phyloP scores from a whole-genome alignment of 257 asterid species.

The Hygrophila difformis region DNA sequence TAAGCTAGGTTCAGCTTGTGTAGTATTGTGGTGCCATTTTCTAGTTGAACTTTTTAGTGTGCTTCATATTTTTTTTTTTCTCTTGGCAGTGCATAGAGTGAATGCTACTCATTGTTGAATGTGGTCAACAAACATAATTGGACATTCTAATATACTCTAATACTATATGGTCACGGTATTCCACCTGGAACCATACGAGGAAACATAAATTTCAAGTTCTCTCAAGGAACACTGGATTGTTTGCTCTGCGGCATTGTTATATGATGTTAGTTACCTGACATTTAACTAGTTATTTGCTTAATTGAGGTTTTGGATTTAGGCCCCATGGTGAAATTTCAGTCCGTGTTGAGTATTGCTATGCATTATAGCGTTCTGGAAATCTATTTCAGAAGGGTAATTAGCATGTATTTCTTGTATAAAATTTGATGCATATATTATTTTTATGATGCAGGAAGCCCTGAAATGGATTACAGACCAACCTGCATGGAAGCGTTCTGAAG shows the following conservation, averaged over 20 bases:
- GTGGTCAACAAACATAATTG: background rate
- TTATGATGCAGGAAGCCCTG: slow-evolving; percentile 65
- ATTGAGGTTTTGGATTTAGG: background rate
- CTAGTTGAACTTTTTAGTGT: slow-evolving; percentile 9
- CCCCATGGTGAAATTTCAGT: background rate
- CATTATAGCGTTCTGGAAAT: too few relatives aligned
- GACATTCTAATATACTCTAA: background rate
- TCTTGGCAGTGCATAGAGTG: slow-evolving; percentile 1
- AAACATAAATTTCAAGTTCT: too few relatives aligned
- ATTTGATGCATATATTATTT: background rate
- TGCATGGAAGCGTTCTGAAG: slow-evolving; percentile 95
- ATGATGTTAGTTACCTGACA: slow-evolving; percentile 3
- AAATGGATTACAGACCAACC: slow-evolving; percentile 94
- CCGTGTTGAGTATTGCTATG: background rate
- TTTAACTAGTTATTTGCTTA: background rate
- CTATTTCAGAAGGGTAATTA: too few relatives aligned
- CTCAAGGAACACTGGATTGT: too few relatives aligned
- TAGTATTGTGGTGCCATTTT: background rate
- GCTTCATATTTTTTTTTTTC: slow-evolving; percentile 4
- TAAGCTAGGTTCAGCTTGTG: background rate
- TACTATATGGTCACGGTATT: background rate
- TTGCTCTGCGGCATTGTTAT: too few relatives aligned
- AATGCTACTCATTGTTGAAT: background rate
- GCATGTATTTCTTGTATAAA: background rate
- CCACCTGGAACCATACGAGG: slow-evolving; percentile 5